Conservation (phyloP, 1,284 basidiomycete genomes). For the Naganishia sp. region DNA sequence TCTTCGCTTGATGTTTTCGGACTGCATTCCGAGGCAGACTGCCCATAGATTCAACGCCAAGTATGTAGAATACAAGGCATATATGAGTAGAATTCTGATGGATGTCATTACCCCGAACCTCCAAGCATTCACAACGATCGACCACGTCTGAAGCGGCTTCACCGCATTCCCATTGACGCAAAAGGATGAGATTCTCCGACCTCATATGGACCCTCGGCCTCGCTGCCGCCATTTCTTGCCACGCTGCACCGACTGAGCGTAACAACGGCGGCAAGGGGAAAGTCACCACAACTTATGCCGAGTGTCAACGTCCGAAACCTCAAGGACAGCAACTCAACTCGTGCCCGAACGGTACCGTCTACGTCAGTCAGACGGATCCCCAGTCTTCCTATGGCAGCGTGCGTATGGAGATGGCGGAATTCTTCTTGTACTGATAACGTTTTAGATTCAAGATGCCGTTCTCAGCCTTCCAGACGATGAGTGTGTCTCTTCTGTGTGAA, state of each 20-base stretch:
- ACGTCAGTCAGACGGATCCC: slow-evolving; percentile 32
- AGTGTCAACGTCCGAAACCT: slow-evolving; percentile 26
- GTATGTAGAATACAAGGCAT: too few relatives aligned
- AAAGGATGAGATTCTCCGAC: slow-evolving; percentile 4
- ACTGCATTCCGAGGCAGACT: too few relatives aligned
- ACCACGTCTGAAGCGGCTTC: background rate
- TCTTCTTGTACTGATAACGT: background rate
- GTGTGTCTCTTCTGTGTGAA: background rate
- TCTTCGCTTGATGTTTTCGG: background rate
- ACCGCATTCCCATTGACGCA: too few relatives aligned
- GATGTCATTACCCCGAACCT: too few relatives aligned
- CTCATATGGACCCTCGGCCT: slow-evolving; percentile 3
- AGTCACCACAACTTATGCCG: slow-evolving; percentile 7
- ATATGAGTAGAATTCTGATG: too few relatives aligned
- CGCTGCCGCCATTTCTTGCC: background rate
- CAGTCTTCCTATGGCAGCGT: slow-evolving; percentile 24
- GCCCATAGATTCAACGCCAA: too few relatives aligned
- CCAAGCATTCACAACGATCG: too few relatives aligned
- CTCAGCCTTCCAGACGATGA: slow-evolving; percentile 13
- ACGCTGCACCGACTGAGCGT: slow-evolving; percentile 15
- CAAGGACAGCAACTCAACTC: slow-evolving; percentile 29
- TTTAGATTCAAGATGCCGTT: slow-evolving; percentile 28
- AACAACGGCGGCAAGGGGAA: slow-evolving; percentile 15
- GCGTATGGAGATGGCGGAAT: background rate
- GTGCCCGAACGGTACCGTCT: slow-evolving; percentile 29